phyloP scores from a whole-genome alignment of 768 basidiomycete species.

The Mycena crocata region DNA sequence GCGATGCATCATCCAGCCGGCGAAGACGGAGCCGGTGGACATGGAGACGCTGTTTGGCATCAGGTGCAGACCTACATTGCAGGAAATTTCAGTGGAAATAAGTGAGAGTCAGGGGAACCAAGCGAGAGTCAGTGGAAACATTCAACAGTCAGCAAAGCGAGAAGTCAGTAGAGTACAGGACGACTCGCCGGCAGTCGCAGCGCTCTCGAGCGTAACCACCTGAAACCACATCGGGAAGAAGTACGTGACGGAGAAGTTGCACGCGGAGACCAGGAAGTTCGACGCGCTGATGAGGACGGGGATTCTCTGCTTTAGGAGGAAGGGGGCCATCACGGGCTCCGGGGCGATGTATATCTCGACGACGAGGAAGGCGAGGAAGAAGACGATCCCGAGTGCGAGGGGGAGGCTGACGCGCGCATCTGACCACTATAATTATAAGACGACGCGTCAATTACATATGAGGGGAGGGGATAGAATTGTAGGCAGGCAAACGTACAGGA shows the following conservation, averaged over 20 bases:
- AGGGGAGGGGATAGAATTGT: neutral
- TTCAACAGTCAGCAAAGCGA: no score
- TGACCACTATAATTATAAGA: no score
- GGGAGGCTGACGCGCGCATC: constrained; percentile 66
- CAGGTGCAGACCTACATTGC: constrained; percentile 62
- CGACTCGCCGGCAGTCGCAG: constrained; percentile 71
- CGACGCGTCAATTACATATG: constrained; percentile 3
- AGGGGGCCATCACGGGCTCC: constrained; percentile 81
- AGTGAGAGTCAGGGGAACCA: no score
- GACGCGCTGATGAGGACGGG: constrained; percentile 79
- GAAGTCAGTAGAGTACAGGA: no score
- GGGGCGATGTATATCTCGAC: constrained; percentile 72
- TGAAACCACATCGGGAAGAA: constrained; percentile 90
- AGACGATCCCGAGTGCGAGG: constrained; percentile 55
- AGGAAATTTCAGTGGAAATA: no score
- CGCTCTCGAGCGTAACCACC: constrained; percentile 76
- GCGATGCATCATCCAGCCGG: constrained; percentile 76
- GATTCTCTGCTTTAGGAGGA: constrained; percentile 71
- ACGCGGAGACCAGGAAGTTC: constrained; percentile 81
- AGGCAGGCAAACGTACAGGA: constrained; percentile 57
- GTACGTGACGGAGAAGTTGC: constrained; percentile 83
- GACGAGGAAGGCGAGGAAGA: constrained; percentile 66
- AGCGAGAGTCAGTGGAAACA: no score
- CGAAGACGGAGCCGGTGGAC: constrained; percentile 73
- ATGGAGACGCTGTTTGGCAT: constrained; percentile 67